A percentile compares a stretch with the other conserved stretches of the same genome.
Evolutionary conservation across 108 stramenopile species (phyloP).

Genomic region (Nitzschia sp.): DNA sequence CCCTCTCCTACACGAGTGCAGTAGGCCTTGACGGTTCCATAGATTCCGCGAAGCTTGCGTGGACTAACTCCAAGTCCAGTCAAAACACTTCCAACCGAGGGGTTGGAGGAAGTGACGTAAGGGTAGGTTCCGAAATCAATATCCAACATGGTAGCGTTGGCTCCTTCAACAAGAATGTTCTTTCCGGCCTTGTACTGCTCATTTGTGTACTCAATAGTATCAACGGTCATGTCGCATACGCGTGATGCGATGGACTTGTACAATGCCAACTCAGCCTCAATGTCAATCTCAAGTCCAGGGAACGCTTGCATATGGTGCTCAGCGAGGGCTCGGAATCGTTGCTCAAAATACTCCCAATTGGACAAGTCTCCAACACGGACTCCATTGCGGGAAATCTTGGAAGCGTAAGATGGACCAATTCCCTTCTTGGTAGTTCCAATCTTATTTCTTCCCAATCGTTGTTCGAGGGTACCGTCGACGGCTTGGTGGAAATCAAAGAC

Average conservation of each 20-base stretch:
- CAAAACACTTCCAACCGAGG: slow-evolving; percentile 92
- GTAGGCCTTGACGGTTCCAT: slow-evolving; percentile 98
- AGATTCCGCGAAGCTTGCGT: slow-evolving; percentile 88
- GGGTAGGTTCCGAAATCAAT: slow-evolving; percentile 99
- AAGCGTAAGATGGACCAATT: slow-evolving; percentile 97
- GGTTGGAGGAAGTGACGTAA: slow-evolving; percentile 96
- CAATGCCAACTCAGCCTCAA: slow-evolving; percentile 85
- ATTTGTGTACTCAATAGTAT: slow-evolving; percentile 92
- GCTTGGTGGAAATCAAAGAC: slow-evolving; percentile 98
- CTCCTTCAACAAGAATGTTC: slow-evolving; percentile 96
- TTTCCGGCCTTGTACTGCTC: slow-evolving; percentile 82
- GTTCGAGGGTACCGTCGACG: slow-evolving; percentile 88
- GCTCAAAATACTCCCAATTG: slow-evolving; percentile 84
- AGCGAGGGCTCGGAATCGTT: slow-evolving; percentile 81
- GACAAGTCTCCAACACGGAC: slow-evolving; percentile 93
- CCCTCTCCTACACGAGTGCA: slow-evolving; percentile 99
- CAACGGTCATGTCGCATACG: slow-evolving; percentile 77
- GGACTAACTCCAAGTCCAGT: slow-evolving; percentile 97
- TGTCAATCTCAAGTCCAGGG: slow-evolving; percentile 86
- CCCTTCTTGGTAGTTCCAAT: slow-evolving; percentile 98
- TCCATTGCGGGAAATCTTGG: slow-evolving; percentile 97
- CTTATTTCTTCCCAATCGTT: slow-evolving; percentile 82
- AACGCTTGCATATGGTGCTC: slow-evolving; percentile 69
- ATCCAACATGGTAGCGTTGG: slow-evolving; percentile 99
- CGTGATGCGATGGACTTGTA: slow-evolving; percentile 77